Base-by-base conservation (phyloP, 2,329 filamentous ascomycete species). In the Phialocephala sp. region DNA sequence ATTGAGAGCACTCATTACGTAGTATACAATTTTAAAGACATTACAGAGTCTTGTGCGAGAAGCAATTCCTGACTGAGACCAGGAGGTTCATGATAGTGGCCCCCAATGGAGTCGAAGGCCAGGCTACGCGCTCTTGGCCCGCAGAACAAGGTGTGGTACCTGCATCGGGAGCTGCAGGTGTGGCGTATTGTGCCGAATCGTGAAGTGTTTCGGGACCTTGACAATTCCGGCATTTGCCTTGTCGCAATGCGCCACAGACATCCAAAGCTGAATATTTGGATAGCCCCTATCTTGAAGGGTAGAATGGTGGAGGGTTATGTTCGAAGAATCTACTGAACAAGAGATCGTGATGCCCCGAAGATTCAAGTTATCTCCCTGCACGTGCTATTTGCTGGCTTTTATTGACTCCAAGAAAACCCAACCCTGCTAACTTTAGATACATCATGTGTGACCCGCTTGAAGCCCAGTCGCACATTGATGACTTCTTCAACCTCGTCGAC, bases 381-480 rank as follows among this genome's bases (percentile, higher is more conserved):
- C n/a, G 20, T n/a, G n/a, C n/a, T 22, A 2, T 8, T 18, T 43
- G 6, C 15, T 43, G 12, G 18, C 18, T 18, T 18, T 43, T 43
- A 43, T 15, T n/a, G 6, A 41, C 11, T 41, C 37, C 11, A 3
- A 43, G 15, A 43, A 18, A 43, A 18, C 41, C 6, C 41, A 4
- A 41, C 15, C 41, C 6, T 18, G 41, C 18, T 2, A 15, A 43
- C 22, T 12, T 50, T 41, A 22, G n/a, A 22, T 41, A 14, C 20
- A 43, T 32, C 37, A 60, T 60, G 59, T 60, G 59, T 36, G 59
- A 60, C 37, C 43, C 59, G 6, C 22, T 60, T 8, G 59, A 60
- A 54, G 41, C 41, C 22, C 59, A 60, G 24, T 60, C 59, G 1
- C 59, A 60, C 24, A 60, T 60, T 18, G 59, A 60, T 39, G 59